Conservation (phyloP, 2,329 filamentous ascomycete genomes). For the Curvularia eragrostidis region DNA sequence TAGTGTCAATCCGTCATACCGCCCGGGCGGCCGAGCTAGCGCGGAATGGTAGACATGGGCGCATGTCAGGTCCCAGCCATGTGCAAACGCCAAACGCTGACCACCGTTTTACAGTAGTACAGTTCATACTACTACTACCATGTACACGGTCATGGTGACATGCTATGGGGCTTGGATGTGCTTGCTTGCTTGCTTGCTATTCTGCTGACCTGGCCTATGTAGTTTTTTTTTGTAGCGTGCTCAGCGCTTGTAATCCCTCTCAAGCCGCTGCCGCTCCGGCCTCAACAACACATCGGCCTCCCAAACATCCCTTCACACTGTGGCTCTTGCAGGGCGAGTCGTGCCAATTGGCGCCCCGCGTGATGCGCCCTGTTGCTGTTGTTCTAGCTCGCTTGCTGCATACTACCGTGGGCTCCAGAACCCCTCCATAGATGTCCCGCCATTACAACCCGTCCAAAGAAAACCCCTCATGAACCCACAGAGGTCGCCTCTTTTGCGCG, state of each 20-base stretch:
- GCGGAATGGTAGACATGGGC: not conserved
- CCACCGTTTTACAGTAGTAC: not conserved
- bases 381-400: not conserved
- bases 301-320: not conserved
- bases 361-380: not conserved
- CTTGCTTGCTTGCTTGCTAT: not conserved
- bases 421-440: not conserved
- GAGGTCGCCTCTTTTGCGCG: constrained; percentile 39
- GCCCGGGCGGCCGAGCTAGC: constrained; percentile 2
- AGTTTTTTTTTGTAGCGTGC: not conserved
- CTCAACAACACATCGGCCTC: not conserved
- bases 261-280: not conserved
- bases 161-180: not conserved
- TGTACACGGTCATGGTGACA: not conserved
- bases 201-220: not conserved
- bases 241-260: not conserved
- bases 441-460: not conserved
- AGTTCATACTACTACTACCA: too few relatives aligned
- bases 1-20: constrained; percentile 13
- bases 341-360: not conserved
- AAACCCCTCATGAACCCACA: constrained; percentile 21
- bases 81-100: not conserved
- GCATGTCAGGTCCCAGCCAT: not conserved
- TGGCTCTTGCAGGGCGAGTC: not conserved
- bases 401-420: not conserved